These are phyloP conservation scores for Yamadazyma tumulicola DNA, from an alignment of 805 yeast genomes.

Conservation along the genomic window DNA sequence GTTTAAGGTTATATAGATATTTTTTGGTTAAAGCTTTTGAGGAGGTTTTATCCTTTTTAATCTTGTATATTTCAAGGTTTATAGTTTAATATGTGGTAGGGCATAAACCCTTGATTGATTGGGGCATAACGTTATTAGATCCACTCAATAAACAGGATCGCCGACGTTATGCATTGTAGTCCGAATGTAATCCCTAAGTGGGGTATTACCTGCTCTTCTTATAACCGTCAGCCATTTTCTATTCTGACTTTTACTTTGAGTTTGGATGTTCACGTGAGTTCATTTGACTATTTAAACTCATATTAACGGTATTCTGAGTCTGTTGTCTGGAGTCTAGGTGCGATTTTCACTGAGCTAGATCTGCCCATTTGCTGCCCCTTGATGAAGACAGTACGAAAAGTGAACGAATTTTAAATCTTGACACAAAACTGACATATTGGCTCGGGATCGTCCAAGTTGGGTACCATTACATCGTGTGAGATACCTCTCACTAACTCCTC, in stretches of 20 bases:
- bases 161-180: conserved; percentile 31
- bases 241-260: conserved; percentile 1
- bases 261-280: background rate
- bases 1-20: background rate
- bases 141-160: conserved; percentile 42
- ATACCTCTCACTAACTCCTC: too few species aligned
- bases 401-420: too few species aligned
- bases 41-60: conserved; percentile 16
- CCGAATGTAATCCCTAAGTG: conserved; percentile 1
- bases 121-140: conserved; percentile 35
- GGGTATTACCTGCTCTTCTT: background rate
- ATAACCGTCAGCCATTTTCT: too few species aligned
- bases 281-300: too few species aligned
- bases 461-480: too few species aligned
- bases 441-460: too few species aligned
- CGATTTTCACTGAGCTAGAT: too few species aligned
- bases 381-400: too few species aligned
- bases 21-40: background rate
- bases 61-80: conserved; percentile 19
- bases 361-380: too few species aligned
- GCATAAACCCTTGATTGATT: conserved; percentile 1
- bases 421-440: too few species aligned
- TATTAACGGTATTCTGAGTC: background rate
- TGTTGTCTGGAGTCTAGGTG: too few species aligned
- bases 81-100: conserved; percentile 9